Evolutionary conservation across 1,284 basidiomycete genomes (phyloP).

Genomic region (Marasmius tenuissimus): DNA sequence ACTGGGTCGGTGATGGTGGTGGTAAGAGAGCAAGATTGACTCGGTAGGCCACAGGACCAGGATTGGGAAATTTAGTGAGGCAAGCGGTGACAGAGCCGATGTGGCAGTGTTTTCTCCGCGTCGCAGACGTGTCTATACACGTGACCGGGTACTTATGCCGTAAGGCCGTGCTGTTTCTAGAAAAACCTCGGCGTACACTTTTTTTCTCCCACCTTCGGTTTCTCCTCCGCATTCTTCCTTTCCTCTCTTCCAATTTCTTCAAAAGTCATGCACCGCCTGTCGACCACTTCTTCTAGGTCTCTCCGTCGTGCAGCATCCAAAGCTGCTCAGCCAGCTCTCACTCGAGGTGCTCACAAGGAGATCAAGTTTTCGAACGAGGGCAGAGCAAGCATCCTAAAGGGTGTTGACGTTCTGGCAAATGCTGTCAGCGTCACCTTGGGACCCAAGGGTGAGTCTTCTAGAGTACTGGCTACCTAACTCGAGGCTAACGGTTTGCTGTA

Average conservation of each 20-base stretch:
- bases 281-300: constrained; percentile 43
- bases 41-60: too few relatives aligned
- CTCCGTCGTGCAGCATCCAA: constrained; percentile 45
- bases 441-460: constrained; percentile 77
- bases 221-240: constrained; percentile 8
- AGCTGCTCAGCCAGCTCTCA: constrained; percentile 37
- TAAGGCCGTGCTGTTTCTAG: neutral
- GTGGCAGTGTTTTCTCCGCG: neutral
- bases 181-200: neutral
- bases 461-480: neutral
- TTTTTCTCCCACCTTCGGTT: constrained; percentile 1
- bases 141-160: neutral
- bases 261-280: constrained; percentile 44
- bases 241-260: constrained; percentile 6
- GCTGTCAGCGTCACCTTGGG: constrained; percentile 95
- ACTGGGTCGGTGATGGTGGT: neutral
- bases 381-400: constrained; percentile 90
- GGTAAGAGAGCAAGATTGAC: neutral
- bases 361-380: constrained; percentile 98
- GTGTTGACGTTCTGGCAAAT: constrained; percentile 95
- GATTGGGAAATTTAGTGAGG: too few relatives aligned
- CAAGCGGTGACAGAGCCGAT: neutral
- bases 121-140: neutral
- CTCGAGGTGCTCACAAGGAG: constrained; percentile 88
- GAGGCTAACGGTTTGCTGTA: constrained; percentile 28